A percentile compares a stretch with the other conserved stretches of the same genome.
Conservation (phyloP, 1,139 yeast genomes). For the Yamadazyma buinensis region DNA sequence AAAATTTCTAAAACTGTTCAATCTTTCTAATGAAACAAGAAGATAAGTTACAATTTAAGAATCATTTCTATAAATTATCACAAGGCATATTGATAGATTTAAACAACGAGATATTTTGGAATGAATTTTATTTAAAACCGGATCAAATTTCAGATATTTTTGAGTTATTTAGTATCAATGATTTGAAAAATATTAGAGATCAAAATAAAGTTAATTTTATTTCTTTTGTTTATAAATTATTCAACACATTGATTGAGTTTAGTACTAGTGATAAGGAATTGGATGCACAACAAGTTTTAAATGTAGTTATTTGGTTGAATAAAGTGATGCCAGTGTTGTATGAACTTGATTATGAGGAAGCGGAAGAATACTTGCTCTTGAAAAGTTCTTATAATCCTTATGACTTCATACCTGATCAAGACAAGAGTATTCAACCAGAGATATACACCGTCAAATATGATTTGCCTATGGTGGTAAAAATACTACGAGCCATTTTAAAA, state of each 20-base stretch:
- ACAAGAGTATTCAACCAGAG: background rate
- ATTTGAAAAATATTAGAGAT: constrained; percentile 58
- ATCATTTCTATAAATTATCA: constrained; percentile 60
- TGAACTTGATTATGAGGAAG: constrained; percentile 40
- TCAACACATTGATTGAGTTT: constrained; percentile 27
- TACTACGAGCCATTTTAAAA: constrained; percentile 33
- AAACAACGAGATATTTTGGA: constrained; percentile 52
- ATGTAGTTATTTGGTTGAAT: constrained; percentile 64
- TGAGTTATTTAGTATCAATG: constrained; percentile 51
- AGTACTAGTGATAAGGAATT: constrained; percentile 4
- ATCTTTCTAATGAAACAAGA: constrained; percentile 84
- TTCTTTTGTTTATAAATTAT: constrained; percentile 45
- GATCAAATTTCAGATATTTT: constrained; percentile 48
- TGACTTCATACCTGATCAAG: background rate
- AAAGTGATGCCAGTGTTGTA: constrained; percentile 64
- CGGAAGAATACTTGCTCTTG: constrained; percentile 33
- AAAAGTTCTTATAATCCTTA: constrained; percentile 15
- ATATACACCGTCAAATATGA: background rate
- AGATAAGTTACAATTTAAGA: constrained; percentile 57
- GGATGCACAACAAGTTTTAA: constrained; percentile 29
- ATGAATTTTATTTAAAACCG: constrained; percentile 30
- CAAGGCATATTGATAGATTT: constrained; percentile 49
- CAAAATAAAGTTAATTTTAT: constrained; percentile 54
- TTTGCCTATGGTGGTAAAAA: constrained; percentile 2
- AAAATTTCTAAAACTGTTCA: too few species aligned